Conservation (phyloP, 1,284 basidiomycete species). For the Taiwanofungus camphoratus region DNA sequence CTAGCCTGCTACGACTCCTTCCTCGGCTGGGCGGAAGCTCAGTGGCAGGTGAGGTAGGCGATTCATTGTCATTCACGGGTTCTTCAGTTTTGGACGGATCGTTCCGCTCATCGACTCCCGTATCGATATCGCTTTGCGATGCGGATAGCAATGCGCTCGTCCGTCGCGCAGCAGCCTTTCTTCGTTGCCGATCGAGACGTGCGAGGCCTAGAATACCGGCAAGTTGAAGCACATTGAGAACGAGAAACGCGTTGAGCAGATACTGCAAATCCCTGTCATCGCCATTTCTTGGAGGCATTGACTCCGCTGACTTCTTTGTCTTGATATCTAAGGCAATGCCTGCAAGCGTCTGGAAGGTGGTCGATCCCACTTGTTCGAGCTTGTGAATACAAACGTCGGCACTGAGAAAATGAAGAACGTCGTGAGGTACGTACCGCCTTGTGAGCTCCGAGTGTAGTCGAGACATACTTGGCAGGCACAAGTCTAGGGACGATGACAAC, state of each 20-base stretch:
- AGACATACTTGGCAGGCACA: conserved; percentile 66
- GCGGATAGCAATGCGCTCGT: conserved; percentile 17
- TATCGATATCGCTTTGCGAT: conserved; percentile 3
- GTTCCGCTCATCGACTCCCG: conserved; percentile 13
- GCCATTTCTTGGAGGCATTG: conserved; percentile 8
- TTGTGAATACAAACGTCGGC: conserved; percentile 22
- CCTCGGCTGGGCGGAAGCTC: conserved; percentile 4
- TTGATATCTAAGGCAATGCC: conserved; percentile 56
- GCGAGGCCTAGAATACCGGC: conserved; percentile 44
- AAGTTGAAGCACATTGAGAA: conserved; percentile 57
- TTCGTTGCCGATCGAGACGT: conserved; percentile 36
- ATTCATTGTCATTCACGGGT: conserved; percentile 8
- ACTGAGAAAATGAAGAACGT: neutral
- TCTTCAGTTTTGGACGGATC: conserved; percentile 6
- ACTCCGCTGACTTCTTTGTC: conserved; percentile 24
- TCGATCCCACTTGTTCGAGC: conserved; percentile 71
- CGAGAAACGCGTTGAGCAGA: conserved; percentile 54
- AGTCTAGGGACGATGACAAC: conserved; percentile 73
- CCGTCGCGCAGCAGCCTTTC: conserved; percentile 19
- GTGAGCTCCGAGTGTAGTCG: conserved; percentile 74
- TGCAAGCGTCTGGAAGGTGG: conserved; percentile 64
- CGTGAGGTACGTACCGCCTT: conserved; percentile 53
- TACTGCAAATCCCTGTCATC: conserved; percentile 36
- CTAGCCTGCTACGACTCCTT: conserved; percentile 16
- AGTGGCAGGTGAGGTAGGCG: conserved; percentile 4